Evolutionary conservation across 179 eudicot species (phyloP), one percentile per base, ranked within the genome.

Genomic region (Silene noctiflora): DNA sequence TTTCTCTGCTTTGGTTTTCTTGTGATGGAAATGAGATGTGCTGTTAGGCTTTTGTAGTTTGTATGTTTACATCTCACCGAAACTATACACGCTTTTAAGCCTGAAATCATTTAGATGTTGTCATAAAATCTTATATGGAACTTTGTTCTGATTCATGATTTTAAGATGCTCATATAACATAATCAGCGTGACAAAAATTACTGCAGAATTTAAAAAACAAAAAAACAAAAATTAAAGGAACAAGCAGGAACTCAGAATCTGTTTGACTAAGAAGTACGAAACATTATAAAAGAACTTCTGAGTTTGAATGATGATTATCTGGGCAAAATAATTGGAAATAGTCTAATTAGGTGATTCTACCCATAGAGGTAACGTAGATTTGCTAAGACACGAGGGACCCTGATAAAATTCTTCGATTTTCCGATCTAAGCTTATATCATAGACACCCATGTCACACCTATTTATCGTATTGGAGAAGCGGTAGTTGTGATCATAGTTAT

Each of bases 321-420:
- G n/a, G n/a, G n/a, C n/a, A n/a, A n/a, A n/a, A n/a, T 2, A 27
- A 27, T 27, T 27, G 29, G 29, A 27, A 27, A 27, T 14, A 31
- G 20, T 31, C 16, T 31, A 27, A 6, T 29, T 27, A 31, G 69
- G 44, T 44, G 44, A 11, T 65, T 65, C 69, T 3, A 29, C 69
- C 69, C 69, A 65, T 6, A 65, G 17, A 16, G 69, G 69, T 31
- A 65, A 65, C 46, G 42, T 29, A 3, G 69, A 63, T 25, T 27
- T 22, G 67, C 67, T 63, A 63, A 63, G 35, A 65, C 44, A 65
- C 17, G 69, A 65, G 21, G 69, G 20, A 65, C 44, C 69, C 31
- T 31, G 69, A 27, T 65, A 65, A 27, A 65, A 65, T 5, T 65
- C 69, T 14, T 17, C 69, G 21, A 65, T 27, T 29, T 29, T 65